Base-by-base conservation (phyloP, 1,284 basidiomycete species). In the Sphaerobolus stellatus region DNA sequence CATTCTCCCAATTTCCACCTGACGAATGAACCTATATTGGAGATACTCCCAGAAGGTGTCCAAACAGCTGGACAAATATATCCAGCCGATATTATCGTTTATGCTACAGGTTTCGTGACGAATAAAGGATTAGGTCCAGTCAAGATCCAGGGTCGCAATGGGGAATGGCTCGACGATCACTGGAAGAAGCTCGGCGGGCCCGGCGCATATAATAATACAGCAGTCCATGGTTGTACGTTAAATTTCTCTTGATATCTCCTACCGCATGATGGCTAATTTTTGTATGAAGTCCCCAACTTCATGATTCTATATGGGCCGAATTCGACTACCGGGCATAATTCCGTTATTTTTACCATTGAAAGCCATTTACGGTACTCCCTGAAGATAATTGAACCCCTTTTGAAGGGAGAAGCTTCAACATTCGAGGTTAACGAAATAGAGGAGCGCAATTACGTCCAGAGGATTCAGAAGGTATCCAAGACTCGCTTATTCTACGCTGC, bases 81-180 rank as follows among this genome's bases (percentile, higher is more conserved):
- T 14, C 54, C 59, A 4, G 63, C 71, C 27, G 72, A 73, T 48
- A 54, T 66, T 4, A 63, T 74, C 48, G 44, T 72, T 47, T 65
- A 61, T 4, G 64, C 62, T 14, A 74, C 71, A 3, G 72, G 71
- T 8, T 72, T 70, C 34, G 41, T 57, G 4, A 58, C 56, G 25
- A 40, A 57, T 40, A 24, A 52, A 4, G 20, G 11, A 8, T 41
- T 46, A 13, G 22, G 50, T n/a, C 18, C 43, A 48, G 4, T 52
- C 5, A n/a, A 41, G 5, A 33, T 52, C 4, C 27, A 40, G 25
- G 28, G 50, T 4, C n/a, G 24, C 13, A 46, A 40, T 16, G 50
- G 50, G 8, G 24, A 25, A 48, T 9, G 3, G 5, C 22, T 40
- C 5, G 7, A 28, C 7, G 50, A 40, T 9, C 20, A 44, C 22